Percentiles rank a stretch among this genome's conserved stretches.
Conservation (phyloP, 257 asterid genomes). For the Eustoma russellianum region DNA sequence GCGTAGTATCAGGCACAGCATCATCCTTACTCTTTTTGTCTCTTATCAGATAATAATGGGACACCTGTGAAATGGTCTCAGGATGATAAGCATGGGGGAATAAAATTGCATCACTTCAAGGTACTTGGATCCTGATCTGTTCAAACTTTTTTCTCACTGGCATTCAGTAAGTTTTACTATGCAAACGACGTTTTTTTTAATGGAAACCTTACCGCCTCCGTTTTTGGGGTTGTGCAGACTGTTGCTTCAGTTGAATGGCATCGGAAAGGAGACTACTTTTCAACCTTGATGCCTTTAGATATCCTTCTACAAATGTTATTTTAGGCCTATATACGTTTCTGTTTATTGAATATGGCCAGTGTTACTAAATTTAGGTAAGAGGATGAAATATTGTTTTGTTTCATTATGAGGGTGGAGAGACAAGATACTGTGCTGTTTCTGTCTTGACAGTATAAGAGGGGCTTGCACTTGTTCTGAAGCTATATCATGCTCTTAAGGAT, state of each 20-base stretch:
- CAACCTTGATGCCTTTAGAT: constrained; percentile 88
- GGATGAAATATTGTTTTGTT: neutral
- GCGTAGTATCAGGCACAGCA: neutral
- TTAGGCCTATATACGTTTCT: neutral
- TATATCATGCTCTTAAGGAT: too few species aligned
- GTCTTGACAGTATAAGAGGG: neutral
- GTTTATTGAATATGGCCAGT: constrained; percentile 2
- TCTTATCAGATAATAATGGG: constrained; percentile 43
- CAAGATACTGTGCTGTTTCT: neutral
- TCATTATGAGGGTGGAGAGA: neutral
- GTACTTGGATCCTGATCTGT: constrained; percentile 24
- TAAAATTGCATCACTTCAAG: constrained; percentile 89
- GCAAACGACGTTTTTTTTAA: constrained; percentile 1
- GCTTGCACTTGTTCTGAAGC: neutral
- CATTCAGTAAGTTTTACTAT: neutral
- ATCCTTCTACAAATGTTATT: constrained; percentile 49
- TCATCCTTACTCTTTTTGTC: constrained; percentile 5
- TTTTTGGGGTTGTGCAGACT: constrained; percentile 42
- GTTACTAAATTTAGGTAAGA: neutral
- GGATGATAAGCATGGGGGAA: constrained; percentile 60
- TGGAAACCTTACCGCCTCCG: constrained; percentile 10
- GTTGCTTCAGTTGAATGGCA: constrained; percentile 95
- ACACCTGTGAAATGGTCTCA: constrained; percentile 53
- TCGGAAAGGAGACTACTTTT: constrained; percentile 91
- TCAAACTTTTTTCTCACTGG: neutral